Evolutionary conservation across 345 rosid genomes (phyloP).

Genomic region (Abelmoschus esculentus): DNA sequence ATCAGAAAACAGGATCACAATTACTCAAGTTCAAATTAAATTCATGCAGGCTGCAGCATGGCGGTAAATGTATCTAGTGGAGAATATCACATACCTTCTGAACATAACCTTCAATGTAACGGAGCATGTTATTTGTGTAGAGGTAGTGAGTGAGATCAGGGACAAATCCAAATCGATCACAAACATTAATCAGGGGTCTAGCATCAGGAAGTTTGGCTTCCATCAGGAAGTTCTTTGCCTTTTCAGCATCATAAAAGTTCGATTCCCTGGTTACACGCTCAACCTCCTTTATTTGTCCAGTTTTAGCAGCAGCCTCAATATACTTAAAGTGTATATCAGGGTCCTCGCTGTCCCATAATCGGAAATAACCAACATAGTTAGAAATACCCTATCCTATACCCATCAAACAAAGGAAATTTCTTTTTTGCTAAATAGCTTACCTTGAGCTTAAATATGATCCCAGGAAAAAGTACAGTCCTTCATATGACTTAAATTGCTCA

Average conservation of each 20-base stretch:
- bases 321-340: slow-evolving; percentile 97
- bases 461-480: slow-evolving; percentile 93
- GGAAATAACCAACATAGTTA: not conserved
- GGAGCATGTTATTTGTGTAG: slow-evolving; percentile 85
- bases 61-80: not conserved
- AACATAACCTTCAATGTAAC: slow-evolving; percentile 98
- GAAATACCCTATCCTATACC: not conserved
- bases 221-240: slow-evolving; percentile 95
- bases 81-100: slow-evolving; percentile 64
- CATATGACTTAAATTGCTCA: slow-evolving; percentile 97
- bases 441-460: slow-evolving; percentile 97
- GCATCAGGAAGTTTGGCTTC: slow-evolving; percentile 99
- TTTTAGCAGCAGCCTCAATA: slow-evolving; percentile 97
- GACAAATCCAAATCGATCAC: slow-evolving; percentile 97
- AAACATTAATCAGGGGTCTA: slow-evolving; percentile 96
- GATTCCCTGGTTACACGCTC: slow-evolving; percentile 99
- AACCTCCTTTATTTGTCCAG: slow-evolving; percentile 94
- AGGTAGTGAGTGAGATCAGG: slow-evolving; percentile 97
- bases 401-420: slow-evolving; percentile 6
- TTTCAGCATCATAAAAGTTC: slow-evolving; percentile 88
- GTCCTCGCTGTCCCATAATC: slow-evolving; percentile 65
- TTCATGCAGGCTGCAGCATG: not conserved
- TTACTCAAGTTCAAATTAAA: not conserved
- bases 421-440: slow-evolving; percentile 25
- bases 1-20: slow-evolving; percentile 10